Conservation (phyloP, 2,329 filamentous ascomycete genomes). For the Fusarium sp. region DNA sequence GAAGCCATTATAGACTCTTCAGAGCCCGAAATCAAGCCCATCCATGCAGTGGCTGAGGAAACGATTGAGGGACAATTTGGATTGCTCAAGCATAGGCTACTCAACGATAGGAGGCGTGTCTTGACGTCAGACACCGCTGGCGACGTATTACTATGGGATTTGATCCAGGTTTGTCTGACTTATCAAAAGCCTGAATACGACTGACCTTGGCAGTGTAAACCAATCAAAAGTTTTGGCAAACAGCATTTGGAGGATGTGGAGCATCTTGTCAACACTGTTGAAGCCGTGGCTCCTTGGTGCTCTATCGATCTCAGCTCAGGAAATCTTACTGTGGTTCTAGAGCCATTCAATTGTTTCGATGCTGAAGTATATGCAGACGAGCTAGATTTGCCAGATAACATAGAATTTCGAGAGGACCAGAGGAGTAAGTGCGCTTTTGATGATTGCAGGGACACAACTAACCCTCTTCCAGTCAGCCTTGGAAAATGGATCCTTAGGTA, state of each 20-base stretch:
- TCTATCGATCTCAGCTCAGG: constrained; percentile 94
- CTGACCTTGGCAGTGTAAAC: constrained; percentile 71
- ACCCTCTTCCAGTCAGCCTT: constrained; percentile 77
- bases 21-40: constrained; percentile 61
- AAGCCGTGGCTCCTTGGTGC: constrained; percentile 95
- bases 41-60: constrained; percentile 76
- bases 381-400: constrained; percentile 74
- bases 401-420: constrained; percentile 91
- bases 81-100: constrained; percentile 88
- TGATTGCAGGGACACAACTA: constrained; percentile 24
- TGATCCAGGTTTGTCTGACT: constrained; percentile 74
- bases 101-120: constrained; percentile 90
- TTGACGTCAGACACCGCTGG: constrained; percentile 94
- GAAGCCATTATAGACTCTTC: constrained; percentile 43
- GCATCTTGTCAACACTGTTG: constrained; percentile 83
- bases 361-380: constrained; percentile 98
- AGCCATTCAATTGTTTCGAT: constrained; percentile 96
- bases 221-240: constrained; percentile 92
- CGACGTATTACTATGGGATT: constrained; percentile 94
- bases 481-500: constrained; percentile 97
- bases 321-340: constrained; percentile 87
- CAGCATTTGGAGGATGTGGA: constrained; percentile 93
- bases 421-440: constrained; percentile 71
- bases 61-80: constrained; percentile 96
- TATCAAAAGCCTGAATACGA: no score